Percentiles rank a stretch among this genome's conserved stretches.
phyloP scores from a whole-genome alignment of 1,284 basidiomycete genomes.

The Ceratobasidium sp. region DNA sequence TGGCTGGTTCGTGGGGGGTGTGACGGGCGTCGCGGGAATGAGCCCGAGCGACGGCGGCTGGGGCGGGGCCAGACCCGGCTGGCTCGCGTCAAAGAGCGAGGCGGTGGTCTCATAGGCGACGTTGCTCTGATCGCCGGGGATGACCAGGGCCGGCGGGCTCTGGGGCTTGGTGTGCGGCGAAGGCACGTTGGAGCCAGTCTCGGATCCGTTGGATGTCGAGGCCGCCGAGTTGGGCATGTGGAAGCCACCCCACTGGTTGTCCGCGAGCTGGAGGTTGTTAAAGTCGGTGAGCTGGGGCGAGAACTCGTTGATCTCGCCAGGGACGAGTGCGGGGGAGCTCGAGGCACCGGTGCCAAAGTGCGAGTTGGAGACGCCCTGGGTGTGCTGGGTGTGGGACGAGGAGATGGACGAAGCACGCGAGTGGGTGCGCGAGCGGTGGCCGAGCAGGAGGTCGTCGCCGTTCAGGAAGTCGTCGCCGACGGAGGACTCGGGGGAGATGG shows the following conservation, averaged over 20 bases:
- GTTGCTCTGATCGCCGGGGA: conserved; percentile 16
- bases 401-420: conserved; percentile 37
- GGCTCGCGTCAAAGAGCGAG: conserved; percentile 31
- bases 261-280: conserved; percentile 21
- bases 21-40: conserved; percentile 31
- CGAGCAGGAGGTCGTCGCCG: conserved; percentile 10
- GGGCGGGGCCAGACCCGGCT: conserved; percentile 26
- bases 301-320: conserved; percentile 8
- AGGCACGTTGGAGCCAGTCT: conserved; percentile 12
- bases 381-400: conserved; percentile 39
- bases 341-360: conserved; percentile 26
- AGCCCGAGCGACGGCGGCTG: conserved; percentile 29
- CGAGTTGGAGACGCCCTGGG: conserved; percentile 51
- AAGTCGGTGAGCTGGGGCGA: conserved; percentile 24
- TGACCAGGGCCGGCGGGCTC: conserved; percentile 35
- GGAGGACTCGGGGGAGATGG: conserved; percentile 25
- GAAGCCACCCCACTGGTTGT: conserved; percentile 28
- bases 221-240: conserved; percentile 13
- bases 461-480: conserved; percentile 22
- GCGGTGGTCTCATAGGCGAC: background rate
- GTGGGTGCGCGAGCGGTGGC: conserved; percentile 29
- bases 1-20: conserved; percentile 30
- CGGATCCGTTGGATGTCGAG: conserved; percentile 33
- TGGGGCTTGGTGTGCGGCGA: conserved; percentile 31
- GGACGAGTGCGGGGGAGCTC: background rate